Conservation (phyloP, 352 stramenopile genomes). For the Phytophthora litchii region DNA sequence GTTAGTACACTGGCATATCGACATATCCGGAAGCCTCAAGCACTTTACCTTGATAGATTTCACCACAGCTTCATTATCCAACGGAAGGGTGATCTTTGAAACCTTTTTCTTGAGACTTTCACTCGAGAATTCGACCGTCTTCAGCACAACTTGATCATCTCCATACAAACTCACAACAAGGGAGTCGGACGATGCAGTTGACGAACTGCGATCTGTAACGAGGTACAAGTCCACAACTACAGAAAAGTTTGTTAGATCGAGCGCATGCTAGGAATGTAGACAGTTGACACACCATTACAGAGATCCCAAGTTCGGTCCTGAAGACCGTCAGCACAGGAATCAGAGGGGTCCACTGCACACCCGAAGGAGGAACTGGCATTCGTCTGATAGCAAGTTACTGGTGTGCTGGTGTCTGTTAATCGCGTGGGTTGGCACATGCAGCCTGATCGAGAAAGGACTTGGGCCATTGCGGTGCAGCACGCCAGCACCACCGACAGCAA, state of each 20-base stretch:
- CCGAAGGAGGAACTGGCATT: slow-evolving; percentile 2
- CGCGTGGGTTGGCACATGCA: slow-evolving; percentile 35
- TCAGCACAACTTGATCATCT: slow-evolving; percentile 19
- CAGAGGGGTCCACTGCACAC: slow-evolving; percentile 31
- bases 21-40: background rate
- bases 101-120: slow-evolving; percentile 15
- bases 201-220: slow-evolving; percentile 21
- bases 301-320: slow-evolving; percentile 32
- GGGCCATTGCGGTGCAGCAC: slow-evolving; percentile 1
- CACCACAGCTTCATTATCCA: slow-evolving; percentile 13
- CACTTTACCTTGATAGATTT: slow-evolving; percentile 17
- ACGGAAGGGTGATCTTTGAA: slow-evolving; percentile 15
- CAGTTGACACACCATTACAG: slow-evolving; percentile 36
- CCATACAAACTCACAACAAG: slow-evolving; percentile 31
- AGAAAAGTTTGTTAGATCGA: background rate
- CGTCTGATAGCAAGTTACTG: slow-evolving; percentile 28
- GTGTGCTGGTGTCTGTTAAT: slow-evolving; percentile 1
- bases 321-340: slow-evolving; percentile 19
- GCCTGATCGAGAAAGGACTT: slow-evolving; percentile 29
- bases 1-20: background rate
- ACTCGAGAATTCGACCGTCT: slow-evolving; percentile 9
- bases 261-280: background rate
- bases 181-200: slow-evolving; percentile 1
- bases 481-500: background rate
- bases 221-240: slow-evolving; percentile 43